A percentile compares a stretch with the other conserved stretches of the same genome.
phyloP scores from a whole-genome alignment of 345 rosid species.

The Noccaea caerulescens region DNA sequence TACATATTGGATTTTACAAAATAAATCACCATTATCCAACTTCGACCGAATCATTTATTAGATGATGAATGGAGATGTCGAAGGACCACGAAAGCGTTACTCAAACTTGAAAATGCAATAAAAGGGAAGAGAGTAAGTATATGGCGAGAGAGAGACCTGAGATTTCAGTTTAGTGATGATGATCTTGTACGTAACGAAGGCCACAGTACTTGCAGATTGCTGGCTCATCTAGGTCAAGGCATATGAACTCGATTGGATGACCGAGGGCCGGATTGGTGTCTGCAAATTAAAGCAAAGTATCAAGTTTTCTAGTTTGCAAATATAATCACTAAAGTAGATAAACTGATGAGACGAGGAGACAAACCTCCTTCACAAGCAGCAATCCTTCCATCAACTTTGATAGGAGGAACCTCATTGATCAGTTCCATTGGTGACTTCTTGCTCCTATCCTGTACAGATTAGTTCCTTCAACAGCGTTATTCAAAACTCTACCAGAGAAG shows the following conservation, averaged over 20 bases:
- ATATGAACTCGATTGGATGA: slow-evolving; percentile 97
- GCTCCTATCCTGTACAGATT: slow-evolving; percentile 64
- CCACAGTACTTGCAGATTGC: slow-evolving; percentile 99
- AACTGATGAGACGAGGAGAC: slow-evolving; percentile 25
- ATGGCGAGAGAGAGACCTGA: not conserved
- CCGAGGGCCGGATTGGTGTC: slow-evolving; percentile 87
- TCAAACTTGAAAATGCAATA: slow-evolving; percentile 25
- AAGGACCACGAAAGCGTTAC: slow-evolving; percentile 18
- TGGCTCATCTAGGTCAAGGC: slow-evolving; percentile 84
- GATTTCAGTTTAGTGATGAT: slow-evolving; percentile 65
- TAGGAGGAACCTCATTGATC: slow-evolving; percentile 96
- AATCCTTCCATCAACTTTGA: slow-evolving; percentile 92
- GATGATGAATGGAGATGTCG: slow-evolving; percentile 1
- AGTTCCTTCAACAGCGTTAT: not conserved
- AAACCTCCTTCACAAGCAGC: slow-evolving; percentile 98
- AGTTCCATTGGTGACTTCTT: slow-evolving; percentile 99
- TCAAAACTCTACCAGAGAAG: not conserved
- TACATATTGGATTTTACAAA: slow-evolving; percentile 15
- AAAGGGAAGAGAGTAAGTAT: not conserved
- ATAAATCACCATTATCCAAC: not conserved
- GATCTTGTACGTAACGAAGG: slow-evolving; percentile 86
- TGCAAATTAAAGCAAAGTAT: slow-evolving; percentile 40
- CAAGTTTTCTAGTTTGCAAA: not conserved
- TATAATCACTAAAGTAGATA: not conserved
- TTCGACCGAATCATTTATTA: slow-evolving; percentile 28